These are phyloP conservation scores for Pythium myriotylum DNA, from an alignment of 352 stramenopile species.

Conservation along the genomic window DNA sequence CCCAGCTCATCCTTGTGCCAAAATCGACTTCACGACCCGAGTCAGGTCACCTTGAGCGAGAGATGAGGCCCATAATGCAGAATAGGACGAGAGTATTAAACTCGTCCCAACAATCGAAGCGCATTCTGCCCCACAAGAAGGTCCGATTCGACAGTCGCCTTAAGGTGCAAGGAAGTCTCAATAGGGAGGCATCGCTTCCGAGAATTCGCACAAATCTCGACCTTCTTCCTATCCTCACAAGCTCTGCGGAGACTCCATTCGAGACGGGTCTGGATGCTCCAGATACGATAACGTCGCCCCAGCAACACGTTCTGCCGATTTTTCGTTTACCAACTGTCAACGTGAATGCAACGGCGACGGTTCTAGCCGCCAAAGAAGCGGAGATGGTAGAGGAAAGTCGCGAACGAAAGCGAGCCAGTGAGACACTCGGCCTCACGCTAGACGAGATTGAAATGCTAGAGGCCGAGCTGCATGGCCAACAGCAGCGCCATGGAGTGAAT, in stretches of 20 bases:
- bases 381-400: conserved; percentile 50
- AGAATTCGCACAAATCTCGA: conserved; percentile 47
- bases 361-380: conserved; percentile 44
- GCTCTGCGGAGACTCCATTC: conserved; percentile 67
- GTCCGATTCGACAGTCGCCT: not conserved
- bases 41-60: conserved; percentile 16
- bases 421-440: conserved; percentile 59
- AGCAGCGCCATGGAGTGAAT: too few relatives aligned
- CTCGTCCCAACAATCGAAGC: conserved; percentile 47
- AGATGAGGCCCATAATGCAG: conserved; percentile 45
- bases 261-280: conserved; percentile 54
- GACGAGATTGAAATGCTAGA: conserved; percentile 74
- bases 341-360: conserved; percentile 37
- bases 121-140: conserved; percentile 53
- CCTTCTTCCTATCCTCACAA: conserved; percentile 77
- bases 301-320: conserved; percentile 63
- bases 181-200: conserved; percentile 18
- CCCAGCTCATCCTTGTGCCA: conserved; percentile 38
- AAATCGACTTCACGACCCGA: conserved; percentile 11
- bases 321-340: conserved; percentile 72
- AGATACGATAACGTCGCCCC: conserved; percentile 16
- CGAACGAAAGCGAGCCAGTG: conserved; percentile 62
- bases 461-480: conserved; percentile 43
- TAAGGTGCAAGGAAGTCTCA: not conserved
- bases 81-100: conserved; percentile 47